Base-by-base conservation (phyloP, 441 rosid species). In the Monsonia emarginata region DNA sequence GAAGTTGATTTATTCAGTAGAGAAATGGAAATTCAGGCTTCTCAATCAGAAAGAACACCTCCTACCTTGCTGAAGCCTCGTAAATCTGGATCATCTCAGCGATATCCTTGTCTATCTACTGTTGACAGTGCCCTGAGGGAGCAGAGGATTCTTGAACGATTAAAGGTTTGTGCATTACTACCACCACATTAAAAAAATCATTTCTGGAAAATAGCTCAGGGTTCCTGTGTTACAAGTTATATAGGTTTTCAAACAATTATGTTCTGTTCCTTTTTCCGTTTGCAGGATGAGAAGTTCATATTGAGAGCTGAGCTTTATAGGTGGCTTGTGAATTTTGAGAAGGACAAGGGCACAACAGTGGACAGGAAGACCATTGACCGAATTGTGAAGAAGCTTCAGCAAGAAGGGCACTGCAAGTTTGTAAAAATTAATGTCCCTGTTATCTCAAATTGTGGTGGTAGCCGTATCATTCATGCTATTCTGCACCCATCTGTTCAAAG, bases 311-410 rank as follows among this genome's bases (percentile, higher is more conserved):
- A 91, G 78, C 85, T 95, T 40, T 88, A 83, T 73, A 84, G 78
- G 75, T 87, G 97, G 98, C 96, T 95, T 40, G 71, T 82, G 69
- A 86, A 78, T 80, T 78, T 87, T 77, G 99, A 95, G 83, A 87
- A 81, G 75, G 91, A 89, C 71, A 88, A 84, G 77, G 54, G 82
- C 75, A 78, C 95, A 64, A 78, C 75, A 69, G 74, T 87, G 81
- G 99, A 91, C 76, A 87, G 96, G 78, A 91, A 81, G 86, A 86
- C 96, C 58, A 76, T 88, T 68, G 92, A 84, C 66, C 80, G 98
- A 68, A 81, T 88, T 63, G 72, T 95, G 69, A 69, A 67, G 32
- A 95, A 88, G 75, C 95, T 95, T 86, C 91, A 95, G 82, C 80
- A 84, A 67, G 82, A 86, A 80, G 99, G 97, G 27, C 84, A 66